These are phyloP conservation scores for Telfairia occidentalis DNA, from an alignment of 331 rosid species.

Conservation along the genomic window DNA sequence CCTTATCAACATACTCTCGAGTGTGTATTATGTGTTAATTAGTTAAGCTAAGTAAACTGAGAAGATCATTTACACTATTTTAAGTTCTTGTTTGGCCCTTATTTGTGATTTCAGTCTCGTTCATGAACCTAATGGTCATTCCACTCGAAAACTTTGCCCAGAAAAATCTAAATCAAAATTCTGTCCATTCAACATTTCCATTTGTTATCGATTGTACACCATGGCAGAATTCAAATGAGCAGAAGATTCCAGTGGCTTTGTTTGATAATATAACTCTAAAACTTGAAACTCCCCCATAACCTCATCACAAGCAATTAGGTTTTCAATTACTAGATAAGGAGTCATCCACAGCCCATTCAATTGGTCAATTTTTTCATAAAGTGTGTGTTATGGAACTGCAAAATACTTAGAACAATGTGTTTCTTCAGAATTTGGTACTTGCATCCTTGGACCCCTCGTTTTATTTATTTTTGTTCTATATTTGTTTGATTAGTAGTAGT, in stretches of 20 bases:
- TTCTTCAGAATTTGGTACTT: slow-evolving; percentile 30
- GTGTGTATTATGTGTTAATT: not conserved
- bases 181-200: slow-evolving; percentile 10
- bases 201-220: slow-evolving; percentile 2
- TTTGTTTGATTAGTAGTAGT: not conserved
- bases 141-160: slow-evolving; percentile 9
- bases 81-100: not conserved
- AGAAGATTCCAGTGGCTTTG: slow-evolving; percentile 7
- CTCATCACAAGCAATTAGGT: slow-evolving; percentile 20
- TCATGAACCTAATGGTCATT: not conserved
- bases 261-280: slow-evolving; percentile 14
- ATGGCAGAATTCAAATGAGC: slow-evolving; percentile 20
- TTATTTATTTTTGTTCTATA: not conserved
- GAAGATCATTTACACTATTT: not conserved
- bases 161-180: not conserved
- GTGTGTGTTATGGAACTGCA: slow-evolving; percentile 9
- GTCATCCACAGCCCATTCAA: slow-evolving; percentile 14
- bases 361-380: slow-evolving; percentile 11
- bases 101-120: not conserved
- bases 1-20: not conserved
- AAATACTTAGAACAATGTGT: slow-evolving; percentile 24
- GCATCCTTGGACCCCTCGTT: not conserved
- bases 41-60: not conserved
- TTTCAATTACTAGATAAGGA: slow-evolving; percentile 17
- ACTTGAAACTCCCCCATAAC: slow-evolving; percentile 11